These are phyloP conservation scores for Prunus mongolica DNA, from an alignment of 306 rosid genomes.

Conservation along the genomic window DNA sequence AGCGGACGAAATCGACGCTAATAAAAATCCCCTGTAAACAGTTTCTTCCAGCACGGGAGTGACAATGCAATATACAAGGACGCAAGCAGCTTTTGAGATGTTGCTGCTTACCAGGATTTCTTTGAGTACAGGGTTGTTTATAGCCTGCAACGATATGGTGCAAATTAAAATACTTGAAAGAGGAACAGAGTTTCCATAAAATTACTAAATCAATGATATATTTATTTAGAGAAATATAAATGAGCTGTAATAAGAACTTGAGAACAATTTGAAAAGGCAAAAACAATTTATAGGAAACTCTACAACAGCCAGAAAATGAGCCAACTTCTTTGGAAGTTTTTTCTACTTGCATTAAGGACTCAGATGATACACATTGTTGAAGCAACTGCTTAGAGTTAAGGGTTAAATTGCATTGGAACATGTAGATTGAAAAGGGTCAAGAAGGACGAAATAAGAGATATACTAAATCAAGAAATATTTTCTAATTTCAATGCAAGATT, in stretches of 20 bases:
- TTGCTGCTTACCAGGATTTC: slow-evolving; percentile 51
- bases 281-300: neutral
- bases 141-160: slow-evolving; percentile 41
- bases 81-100: slow-evolving; percentile 52
- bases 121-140: slow-evolving; percentile 55
- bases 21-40: slow-evolving; percentile 73
- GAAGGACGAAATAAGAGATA: too few species aligned
- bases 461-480: neutral
- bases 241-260: neutral
- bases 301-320: neutral
- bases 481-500: neutral
- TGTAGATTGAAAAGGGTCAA: too few species aligned
- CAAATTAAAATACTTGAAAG: neutral
- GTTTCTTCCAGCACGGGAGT: slow-evolving; percentile 76
- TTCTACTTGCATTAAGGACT: neutral
- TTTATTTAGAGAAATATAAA: neutral
- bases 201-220: neutral
- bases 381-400: too few species aligned
- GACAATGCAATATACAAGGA: slow-evolving; percentile 51
- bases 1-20: slow-evolving; percentile 55
- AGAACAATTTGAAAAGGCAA: neutral
- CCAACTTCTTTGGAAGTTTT: neutral
- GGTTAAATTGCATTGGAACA: too few species aligned
- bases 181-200: slow-evolving; percentile 4
- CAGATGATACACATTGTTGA: too few species aligned